phyloP scores from a whole-genome alignment of 2,329 filamentous ascomycete species.

The Fusarium falciforme region DNA sequence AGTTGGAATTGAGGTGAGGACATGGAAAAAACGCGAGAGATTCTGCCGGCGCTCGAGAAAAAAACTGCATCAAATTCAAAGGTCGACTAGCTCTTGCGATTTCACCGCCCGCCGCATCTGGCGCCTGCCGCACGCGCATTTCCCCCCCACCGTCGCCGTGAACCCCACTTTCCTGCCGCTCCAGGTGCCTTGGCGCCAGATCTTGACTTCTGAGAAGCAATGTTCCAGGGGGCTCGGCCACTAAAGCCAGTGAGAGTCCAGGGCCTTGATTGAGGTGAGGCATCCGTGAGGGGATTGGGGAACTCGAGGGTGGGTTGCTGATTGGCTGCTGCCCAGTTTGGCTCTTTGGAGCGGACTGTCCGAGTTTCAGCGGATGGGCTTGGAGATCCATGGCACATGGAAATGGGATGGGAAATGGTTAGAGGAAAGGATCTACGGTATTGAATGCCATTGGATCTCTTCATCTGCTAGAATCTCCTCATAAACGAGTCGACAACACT shows the following conservation, averaged over 20 bases:
- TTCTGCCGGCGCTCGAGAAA: slow-evolving; percentile 43
- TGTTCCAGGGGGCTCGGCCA: background rate
- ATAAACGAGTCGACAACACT: slow-evolving; percentile 6
- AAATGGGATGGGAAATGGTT: slow-evolving; percentile 3
- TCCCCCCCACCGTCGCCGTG: slow-evolving; percentile 27
- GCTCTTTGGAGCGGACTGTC: slow-evolving; percentile 3
- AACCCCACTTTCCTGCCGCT: slow-evolving; percentile 33
- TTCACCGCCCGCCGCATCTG: slow-evolving; percentile 45
- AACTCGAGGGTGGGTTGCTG: background rate
- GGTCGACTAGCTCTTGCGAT: slow-evolving; percentile 41
- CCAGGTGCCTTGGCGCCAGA: slow-evolving; percentile 1
- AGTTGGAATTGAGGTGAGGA: slow-evolving; percentile 23
- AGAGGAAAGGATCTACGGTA: background rate
- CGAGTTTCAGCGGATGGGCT: slow-evolving; percentile 24
- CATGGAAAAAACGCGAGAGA: slow-evolving; percentile 32
- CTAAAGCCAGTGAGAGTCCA: background rate
- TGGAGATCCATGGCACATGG: slow-evolving; percentile 30
- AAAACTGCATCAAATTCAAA: slow-evolving; percentile 39
- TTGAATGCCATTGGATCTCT: slow-evolving; percentile 4
- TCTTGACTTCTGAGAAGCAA: background rate
- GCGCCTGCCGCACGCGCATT: slow-evolving; percentile 19
- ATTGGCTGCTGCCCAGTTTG: slow-evolving; percentile 15
- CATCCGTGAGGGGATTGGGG: background rate
- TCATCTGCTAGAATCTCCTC: background rate
- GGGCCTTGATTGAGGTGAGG: background rate